Base-by-base conservation (phyloP, 768 basidiomycete genomes). In the Omphalotus guepiniiformis region DNA sequence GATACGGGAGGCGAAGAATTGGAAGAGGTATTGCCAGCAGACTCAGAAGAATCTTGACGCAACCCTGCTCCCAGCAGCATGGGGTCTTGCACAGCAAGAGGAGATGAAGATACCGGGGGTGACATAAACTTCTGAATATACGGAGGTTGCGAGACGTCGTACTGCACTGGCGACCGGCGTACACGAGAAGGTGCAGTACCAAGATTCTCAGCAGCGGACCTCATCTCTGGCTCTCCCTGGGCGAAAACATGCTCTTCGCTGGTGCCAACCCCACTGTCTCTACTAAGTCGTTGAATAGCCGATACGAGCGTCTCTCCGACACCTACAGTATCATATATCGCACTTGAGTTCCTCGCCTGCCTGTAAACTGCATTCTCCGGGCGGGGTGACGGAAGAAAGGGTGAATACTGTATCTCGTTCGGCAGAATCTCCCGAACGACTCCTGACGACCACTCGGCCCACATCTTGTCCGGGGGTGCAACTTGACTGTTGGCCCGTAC, bases 221-320 rank as follows among this genome's bases (percentile, higher is more conserved):
- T n/a, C n/a, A n/a, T 9, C 9, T n/a, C 30, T 32, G 35, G 13
- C 45, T 56, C 47, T 39, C 46, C 43, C 39, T 55, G 51, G 16
- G 49, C 34, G 19, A 46, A 39, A 42, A 49, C 39, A 41, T 54
- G 69, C 4, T 63, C 66, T 44, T 77, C 78, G 52, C 73, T 76
- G 6, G 70, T 72, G 21, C 73, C 76, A 22, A 75, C 53, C 6
- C 74, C 79, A 39, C 75, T 78, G 48, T 77, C 75, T 37, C 53
- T 56, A 44, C 50, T 49, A 16, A 62, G 58, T 21, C 41, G 55
- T 23, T 53, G 54, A 50, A 53, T 53, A 48, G 74, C 66, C 55
- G 76, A 75, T 2, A 73, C 75, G 28, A 89, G 68, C 15, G 80
- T 78, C 50, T 86, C 83, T 7, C 78, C 83, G 6, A 87, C 73